Percentiles rank a stretch among this genome's conserved stretches.
These are phyloP conservation scores for Quercus phellos DNA, from an alignment of 331 rosid genomes.

Conservation along the genomic window DNA sequence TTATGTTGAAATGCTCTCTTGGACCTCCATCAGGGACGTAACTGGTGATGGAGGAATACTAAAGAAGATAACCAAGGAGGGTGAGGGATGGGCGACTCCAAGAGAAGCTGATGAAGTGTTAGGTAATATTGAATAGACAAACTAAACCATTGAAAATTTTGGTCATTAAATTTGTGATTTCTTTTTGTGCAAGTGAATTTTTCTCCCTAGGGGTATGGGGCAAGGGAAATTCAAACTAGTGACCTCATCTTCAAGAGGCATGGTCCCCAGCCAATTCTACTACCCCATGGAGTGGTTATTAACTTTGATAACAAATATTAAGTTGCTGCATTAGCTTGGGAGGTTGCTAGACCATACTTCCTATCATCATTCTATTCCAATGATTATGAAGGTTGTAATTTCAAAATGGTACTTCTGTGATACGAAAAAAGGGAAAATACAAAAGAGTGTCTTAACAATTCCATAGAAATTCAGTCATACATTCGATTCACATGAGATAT, in stretches of 20 bases:
- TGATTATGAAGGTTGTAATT: too few relatives aligned
- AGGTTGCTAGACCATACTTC: neutral
- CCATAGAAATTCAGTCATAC: neutral
- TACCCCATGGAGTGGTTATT: neutral
- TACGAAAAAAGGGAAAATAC: too few relatives aligned
- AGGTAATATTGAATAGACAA: constrained; percentile 26
- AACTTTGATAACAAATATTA: neutral
- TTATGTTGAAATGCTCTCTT: constrained; percentile 53
- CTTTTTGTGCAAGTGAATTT: neutral
- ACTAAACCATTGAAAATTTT: neutral
- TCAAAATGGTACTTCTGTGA: too few relatives aligned
- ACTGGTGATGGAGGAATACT: constrained; percentile 57
- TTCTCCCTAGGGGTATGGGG: neutral
- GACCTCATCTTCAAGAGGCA: neutral
- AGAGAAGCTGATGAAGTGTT: constrained; percentile 50
- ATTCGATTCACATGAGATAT: neutral
- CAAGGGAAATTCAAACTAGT: too few relatives aligned
- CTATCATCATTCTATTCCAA: neutral
- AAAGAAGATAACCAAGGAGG: constrained; percentile 47
- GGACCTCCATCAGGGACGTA: constrained; percentile 45
- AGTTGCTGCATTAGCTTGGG: neutral
- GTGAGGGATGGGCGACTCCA: constrained; percentile 66
- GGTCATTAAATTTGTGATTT: neutral
- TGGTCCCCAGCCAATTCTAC: too few relatives aligned
- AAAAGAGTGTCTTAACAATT: neutral